Base-by-base conservation (phyloP, 2,329 filamentous ascomycete genomes). In the Aspergillus clavatus region DNA sequence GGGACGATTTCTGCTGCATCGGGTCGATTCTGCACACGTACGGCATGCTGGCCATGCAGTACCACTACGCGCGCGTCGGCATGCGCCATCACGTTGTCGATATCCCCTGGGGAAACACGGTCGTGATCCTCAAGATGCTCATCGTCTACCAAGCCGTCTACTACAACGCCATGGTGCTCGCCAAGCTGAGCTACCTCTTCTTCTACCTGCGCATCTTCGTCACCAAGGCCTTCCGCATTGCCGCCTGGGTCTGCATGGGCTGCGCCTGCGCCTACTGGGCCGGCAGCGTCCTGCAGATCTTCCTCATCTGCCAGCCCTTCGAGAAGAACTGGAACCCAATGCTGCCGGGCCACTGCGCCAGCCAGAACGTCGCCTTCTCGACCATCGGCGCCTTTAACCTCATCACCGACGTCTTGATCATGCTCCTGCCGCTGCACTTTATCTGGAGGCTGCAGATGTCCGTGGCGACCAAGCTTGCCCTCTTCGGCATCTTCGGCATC, bases 181-280 rank as follows among this genome's bases (percentile, higher is more conserved):
- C 61, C 22, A 57, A 63, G 4, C 43, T 63, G 19, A 55, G 60
- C 19, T 58, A 65, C 37, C 58, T 65, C 23, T 51, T 63, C 24
- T 61, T 60, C 37, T 65, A 62, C 40, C 49, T 60, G 8, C 61
- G 60, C 12, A 55, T 65, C 14, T 56, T 65, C 39, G 47, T 65
- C 16, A 62, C 59, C 2, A 55, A 52, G 28, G 60, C 58, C 10
- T 58, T 65, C 26, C 60, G 63, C 7, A 51, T 64, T 21, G 54
- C 57, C 6, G 58, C 62, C 5, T 56, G 59, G 31, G 45, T 60
- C 6, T 55, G 52, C 23, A 55, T 56, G 51, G 51, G 44, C 11
- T 54, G 48, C 31, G 57, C 61, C 6, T 56, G 47, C 11, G 55
- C 58, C 7, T 62, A 64, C 42, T 61, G 59, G 43, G 24, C 31